Percentiles rank a stretch among this genome's conserved stretches.
Conservation (phyloP, 2,329 filamentous ascomycete species). For the Clarireedia homoeocarpa region DNA sequence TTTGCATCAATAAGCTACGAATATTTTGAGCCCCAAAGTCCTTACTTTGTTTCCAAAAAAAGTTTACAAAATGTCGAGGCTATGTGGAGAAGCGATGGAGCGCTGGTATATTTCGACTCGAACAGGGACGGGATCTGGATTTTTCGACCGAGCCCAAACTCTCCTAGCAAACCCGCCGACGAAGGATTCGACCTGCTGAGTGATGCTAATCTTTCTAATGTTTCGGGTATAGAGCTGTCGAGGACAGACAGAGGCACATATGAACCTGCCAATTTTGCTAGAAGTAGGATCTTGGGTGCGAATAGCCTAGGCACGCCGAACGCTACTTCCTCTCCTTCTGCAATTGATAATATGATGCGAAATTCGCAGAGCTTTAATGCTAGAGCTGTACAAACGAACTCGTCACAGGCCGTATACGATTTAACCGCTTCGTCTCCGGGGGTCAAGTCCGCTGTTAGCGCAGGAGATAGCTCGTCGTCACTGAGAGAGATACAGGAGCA, state of each 20-base stretch:
- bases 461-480: conserved; percentile 13
- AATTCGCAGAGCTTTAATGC: conserved; percentile 24
- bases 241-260: conserved; percentile 23
- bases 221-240: conserved; percentile 16
- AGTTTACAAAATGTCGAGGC: conserved; percentile 25
- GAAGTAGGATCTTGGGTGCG: conserved; percentile 15
- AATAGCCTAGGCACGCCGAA: conserved; percentile 19
- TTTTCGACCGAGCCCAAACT: conserved; percentile 17
- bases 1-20: conserved; percentile 29
- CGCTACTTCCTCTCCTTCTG: conserved; percentile 25
- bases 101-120: conserved; percentile 24
- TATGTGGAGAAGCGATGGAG: conserved; percentile 24
- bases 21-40: conserved; percentile 23
- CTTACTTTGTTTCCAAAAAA: conserved; percentile 16
- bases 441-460: conserved; percentile 14
- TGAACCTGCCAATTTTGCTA: conserved; percentile 25
- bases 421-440: conserved; percentile 19
- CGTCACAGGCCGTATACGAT: conserved; percentile 19
- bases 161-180: conserved; percentile 2
- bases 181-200: conserved; percentile 8
- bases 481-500: conserved; percentile 27
- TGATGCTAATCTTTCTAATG: conserved; percentile 12
- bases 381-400: conserved; percentile 19
- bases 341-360: conserved; percentile 21
- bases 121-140: conserved; percentile 26